Evolutionary conservation across 2,329 filamentous ascomycete species (phyloP).

Genomic region (Zymoseptoria brevis): DNA sequence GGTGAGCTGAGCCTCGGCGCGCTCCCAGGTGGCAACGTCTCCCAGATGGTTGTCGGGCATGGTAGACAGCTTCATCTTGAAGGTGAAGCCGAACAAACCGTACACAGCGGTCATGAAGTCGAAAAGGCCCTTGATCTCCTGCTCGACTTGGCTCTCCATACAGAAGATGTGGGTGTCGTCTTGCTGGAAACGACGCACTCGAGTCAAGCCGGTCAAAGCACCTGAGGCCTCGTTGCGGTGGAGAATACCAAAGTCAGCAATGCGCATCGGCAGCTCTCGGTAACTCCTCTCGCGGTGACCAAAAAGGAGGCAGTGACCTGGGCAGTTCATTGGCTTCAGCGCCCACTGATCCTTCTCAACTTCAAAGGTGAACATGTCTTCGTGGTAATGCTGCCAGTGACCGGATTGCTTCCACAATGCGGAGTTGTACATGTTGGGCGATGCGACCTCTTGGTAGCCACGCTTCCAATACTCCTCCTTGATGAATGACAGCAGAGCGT

Average conservation of each 20-base stretch:
- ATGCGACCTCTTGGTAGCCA: constrained; percentile 89
- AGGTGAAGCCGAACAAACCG: constrained; percentile 76
- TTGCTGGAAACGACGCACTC: constrained; percentile 89
- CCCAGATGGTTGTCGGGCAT: constrained; percentile 84
- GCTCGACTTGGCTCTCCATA: constrained; percentile 65
- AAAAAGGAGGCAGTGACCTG: constrained; percentile 86
- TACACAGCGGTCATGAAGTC: constrained; percentile 78
- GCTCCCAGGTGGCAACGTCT: constrained; percentile 77
- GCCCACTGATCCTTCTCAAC: constrained; percentile 78
- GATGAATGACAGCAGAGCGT: constrained; percentile 73
- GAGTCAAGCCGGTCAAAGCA: constrained; percentile 79
- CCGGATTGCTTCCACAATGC: constrained; percentile 90
- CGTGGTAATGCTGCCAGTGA: constrained; percentile 88
- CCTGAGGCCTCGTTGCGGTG: constrained; percentile 95
- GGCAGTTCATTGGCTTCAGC: constrained; percentile 98
- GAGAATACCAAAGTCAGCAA: constrained; percentile 91
- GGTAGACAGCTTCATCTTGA: constrained; percentile 92
- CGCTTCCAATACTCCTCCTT: constrained; percentile 85
- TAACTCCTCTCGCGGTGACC: constrained; percentile 77
- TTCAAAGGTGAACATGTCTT: constrained; percentile 88
- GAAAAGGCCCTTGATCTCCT: constrained; percentile 75
- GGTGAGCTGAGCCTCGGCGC: constrained; percentile 73
- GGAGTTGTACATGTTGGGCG: constrained; percentile 93
- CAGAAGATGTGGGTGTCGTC: constrained; percentile 98
- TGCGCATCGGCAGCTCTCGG: constrained; percentile 78